These are phyloP conservation scores for Antitrichia curtipendula DNA, from an alignment of 225 moss, liverwort and hornwort genomes.

Conservation along the genomic window DNA sequence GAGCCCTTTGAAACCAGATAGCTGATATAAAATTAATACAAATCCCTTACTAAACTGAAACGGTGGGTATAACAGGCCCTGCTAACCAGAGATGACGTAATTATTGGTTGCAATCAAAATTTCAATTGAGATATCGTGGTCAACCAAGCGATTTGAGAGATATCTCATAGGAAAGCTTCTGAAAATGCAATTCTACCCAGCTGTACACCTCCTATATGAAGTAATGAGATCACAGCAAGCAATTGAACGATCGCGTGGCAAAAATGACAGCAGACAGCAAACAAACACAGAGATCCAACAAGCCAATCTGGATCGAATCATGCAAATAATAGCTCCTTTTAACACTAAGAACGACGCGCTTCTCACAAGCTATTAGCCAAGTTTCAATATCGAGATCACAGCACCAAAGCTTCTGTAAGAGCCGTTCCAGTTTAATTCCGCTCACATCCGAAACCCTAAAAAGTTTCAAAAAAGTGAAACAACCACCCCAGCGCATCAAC, in stretches of 20 bases:
- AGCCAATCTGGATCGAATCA: not conserved
- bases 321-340: not conserved
- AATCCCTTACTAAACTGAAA: not conserved
- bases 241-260: not conserved
- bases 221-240: not conserved
- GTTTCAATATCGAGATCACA: not conserved
- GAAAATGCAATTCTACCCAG: not conserved
- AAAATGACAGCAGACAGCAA: not conserved
- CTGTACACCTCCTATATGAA: not conserved
- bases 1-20: not conserved
- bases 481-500: not conserved
- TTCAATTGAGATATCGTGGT: not conserved
- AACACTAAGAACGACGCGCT: not conserved
- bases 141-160: not conserved
- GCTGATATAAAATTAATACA: not conserved
- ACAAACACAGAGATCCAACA: not conserved
- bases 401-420: not conserved
- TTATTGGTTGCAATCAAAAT: too few species aligned
- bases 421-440: not conserved
- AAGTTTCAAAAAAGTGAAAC: not conserved
- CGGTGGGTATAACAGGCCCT: not conserved
- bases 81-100: not conserved
- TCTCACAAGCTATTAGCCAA: not conserved
- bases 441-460: not conserved
- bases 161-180: not conserved